A percentile compares a stretch with the other conserved stretches of the same genome.
These are phyloP conservation scores for Podospora conica DNA, from an alignment of 495 filamentous ascomycete genomes.

Conservation along the genomic window DNA sequence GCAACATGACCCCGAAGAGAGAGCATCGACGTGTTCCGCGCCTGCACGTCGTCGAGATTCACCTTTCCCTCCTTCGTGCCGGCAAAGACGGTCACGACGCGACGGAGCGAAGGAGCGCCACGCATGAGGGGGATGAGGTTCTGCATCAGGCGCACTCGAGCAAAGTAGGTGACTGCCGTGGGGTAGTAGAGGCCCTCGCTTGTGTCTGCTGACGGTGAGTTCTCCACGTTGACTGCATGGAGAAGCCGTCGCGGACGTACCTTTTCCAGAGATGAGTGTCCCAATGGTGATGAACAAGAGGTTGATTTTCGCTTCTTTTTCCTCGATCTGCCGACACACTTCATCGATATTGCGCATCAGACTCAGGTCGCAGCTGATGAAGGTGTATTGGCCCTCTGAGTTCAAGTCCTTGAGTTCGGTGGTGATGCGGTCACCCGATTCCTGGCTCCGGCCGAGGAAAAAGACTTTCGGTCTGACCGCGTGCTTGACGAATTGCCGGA, in stretches of 20 bases:
- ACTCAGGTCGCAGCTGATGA: conserved; percentile 51
- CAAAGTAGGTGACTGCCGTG: conserved; percentile 52
- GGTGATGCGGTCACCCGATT: conserved; percentile 38
- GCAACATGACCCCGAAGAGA: conserved; percentile 36
- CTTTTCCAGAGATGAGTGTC: conserved; percentile 28
- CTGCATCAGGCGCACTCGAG: conserved; percentile 54
- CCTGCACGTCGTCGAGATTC: conserved; percentile 42
- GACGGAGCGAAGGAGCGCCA: conserved; percentile 38
- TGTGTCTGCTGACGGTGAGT: conserved; percentile 38
- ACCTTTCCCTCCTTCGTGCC: conserved; percentile 50
- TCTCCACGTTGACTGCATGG: not conserved
- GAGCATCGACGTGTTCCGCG: conserved; percentile 19
- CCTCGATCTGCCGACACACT: conserved; percentile 49
- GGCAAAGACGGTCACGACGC: conserved; percentile 52
- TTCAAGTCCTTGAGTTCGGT: conserved; percentile 43
- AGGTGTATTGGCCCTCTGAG: conserved; percentile 45
- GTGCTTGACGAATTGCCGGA: conserved; percentile 49
- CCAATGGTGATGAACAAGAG: conserved; percentile 54
- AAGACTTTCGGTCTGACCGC: conserved; percentile 34
- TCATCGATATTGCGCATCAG: conserved; percentile 54
- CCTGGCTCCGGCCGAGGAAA: conserved; percentile 40
- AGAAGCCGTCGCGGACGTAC: not conserved
- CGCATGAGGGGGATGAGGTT: conserved; percentile 58
- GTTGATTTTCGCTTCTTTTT: conserved; percentile 38
- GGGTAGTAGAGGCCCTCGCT: conserved; percentile 51